A percentile compares a stretch with the other conserved stretches of the same genome.
Conservation (phyloP, 2,329 filamentous ascomycete species). For the Colletotrichum musicola region DNA sequence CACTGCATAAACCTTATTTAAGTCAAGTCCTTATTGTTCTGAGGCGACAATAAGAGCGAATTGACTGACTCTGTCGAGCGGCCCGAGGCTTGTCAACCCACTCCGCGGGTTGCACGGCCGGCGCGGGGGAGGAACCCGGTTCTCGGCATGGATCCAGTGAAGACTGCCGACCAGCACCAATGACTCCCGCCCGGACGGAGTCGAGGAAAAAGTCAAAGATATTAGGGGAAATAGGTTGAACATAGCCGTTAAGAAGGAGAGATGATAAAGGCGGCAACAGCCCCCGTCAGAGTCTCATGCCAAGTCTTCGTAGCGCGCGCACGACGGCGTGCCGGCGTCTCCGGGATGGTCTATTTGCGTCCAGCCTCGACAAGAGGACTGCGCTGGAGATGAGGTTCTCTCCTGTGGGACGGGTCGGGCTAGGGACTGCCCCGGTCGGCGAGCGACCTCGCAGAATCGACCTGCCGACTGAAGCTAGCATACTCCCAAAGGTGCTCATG, state of each 20-base stretch:
- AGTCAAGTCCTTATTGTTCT: too few relatives aligned
- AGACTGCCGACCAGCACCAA: neutral
- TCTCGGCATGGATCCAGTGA: neutral
- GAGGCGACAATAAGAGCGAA: too few relatives aligned
- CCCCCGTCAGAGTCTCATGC: too few relatives aligned
- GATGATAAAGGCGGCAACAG: too few relatives aligned
- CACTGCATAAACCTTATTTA: too few relatives aligned
- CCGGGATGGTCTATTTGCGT: neutral
- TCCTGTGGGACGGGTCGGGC: neutral
- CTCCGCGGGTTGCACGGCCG: neutral
- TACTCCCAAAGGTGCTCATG: constrained; percentile 18
- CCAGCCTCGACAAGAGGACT: neutral
- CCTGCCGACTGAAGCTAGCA: constrained; percentile 34
- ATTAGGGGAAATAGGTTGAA: neutral
- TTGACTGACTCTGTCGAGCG: neutral
- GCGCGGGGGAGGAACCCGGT: neutral
- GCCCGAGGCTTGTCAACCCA: neutral
- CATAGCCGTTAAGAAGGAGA: neutral
- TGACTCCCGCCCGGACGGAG: neutral
- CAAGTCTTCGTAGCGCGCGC: too few relatives aligned
- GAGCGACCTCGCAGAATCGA: constrained; percentile 8
- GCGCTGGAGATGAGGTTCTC: neutral
- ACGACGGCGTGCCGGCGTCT: too few relatives aligned
- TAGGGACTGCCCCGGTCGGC: constrained; percentile 19
- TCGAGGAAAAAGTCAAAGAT: neutral